phyloP scores from a whole-genome alignment of 1,284 basidiomycete genomes.

The Rhodotorula sp. region DNA sequence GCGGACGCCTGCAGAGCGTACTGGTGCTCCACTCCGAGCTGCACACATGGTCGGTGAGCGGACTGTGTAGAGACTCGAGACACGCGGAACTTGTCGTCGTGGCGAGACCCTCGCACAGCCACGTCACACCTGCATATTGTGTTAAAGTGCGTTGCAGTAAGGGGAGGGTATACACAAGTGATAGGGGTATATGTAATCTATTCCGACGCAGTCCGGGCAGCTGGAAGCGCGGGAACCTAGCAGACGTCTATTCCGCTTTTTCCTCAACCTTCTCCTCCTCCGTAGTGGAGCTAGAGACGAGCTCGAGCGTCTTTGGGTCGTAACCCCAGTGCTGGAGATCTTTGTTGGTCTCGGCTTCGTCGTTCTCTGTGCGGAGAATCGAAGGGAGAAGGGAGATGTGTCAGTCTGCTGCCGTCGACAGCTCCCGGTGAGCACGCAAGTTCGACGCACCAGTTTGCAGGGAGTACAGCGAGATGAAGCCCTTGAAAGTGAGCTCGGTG shows the following conservation, averaged over 20 bases:
- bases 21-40: constrained; percentile 5
- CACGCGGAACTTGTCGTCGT: background rate
- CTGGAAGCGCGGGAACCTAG: background rate
- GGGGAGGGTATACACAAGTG: background rate
- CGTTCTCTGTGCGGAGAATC: constrained; percentile 23
- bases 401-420: too few species aligned
- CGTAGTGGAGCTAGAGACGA: background rate
- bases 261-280: background rate
- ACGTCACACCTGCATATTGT: background rate
- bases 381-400: too few species aligned
- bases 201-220: background rate
- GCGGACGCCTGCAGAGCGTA: constrained; percentile 34
- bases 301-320: constrained; percentile 15
- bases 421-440: too few species aligned
- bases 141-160: background rate
- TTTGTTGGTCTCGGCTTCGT: constrained; percentile 30
- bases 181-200: background rate
- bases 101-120: background rate
- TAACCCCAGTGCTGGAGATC: constrained; percentile 33
- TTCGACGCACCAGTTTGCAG: constrained; percentile 28
- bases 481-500: constrained; percentile 30
- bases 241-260: background rate
- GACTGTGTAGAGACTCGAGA: background rate
- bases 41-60: constrained; percentile 1
- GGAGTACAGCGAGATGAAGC: constrained; percentile 33